Base-by-base conservation (phyloP, 305 asterid genomes). In the Plantago rigida region DNA sequence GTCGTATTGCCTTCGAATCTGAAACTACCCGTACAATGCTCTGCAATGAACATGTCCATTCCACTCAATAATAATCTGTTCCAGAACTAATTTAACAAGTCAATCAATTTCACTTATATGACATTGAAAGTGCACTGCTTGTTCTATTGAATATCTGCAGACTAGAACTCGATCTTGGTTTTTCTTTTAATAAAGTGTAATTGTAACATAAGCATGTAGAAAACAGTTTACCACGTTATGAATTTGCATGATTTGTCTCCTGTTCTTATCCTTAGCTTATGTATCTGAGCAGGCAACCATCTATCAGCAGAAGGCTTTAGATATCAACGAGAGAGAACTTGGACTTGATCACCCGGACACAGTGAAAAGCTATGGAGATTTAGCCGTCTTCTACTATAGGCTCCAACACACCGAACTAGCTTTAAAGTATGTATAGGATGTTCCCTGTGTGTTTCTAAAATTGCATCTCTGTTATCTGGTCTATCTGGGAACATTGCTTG, bases 341-440 rank as follows among this genome's bases (percentile, higher is more conserved):
- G 96, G 96, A 51, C 90, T 88, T 65, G 95, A 88, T 68, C 96
- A 88, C 69, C 95, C 96, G 13, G 95, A 88, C 79, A 86, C 95
- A 71, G 86, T 88, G 96, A 88, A 84, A 82, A 88, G 96, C 77
- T 88, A 88, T 44, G 96, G 95, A 72, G 95, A 88, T 78, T 78
- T 88, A 47, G 95, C 95, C 47, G 96, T 88, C 61, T 88, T 88
- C 80, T 88, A 88, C 82, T 88, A 88, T 47, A 82, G 96, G 70
- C 95, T 88, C 49, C 96, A 88, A 75, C 93, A 88, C 36, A 88
- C 93, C 9, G 96, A 88, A 77, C 81, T 88, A 71, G 95, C 96
- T 64, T 68, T 86, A 57, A 88, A 88, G 94, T 88, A 82, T 65
- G 87, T 63, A 47, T 3, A 47, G 13, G 29, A 65, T 68, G 67